Evolutionary conservation across 2,329 filamentous ascomycete genomes (phyloP).

Genomic region (Ascochyta rabiei): DNA sequence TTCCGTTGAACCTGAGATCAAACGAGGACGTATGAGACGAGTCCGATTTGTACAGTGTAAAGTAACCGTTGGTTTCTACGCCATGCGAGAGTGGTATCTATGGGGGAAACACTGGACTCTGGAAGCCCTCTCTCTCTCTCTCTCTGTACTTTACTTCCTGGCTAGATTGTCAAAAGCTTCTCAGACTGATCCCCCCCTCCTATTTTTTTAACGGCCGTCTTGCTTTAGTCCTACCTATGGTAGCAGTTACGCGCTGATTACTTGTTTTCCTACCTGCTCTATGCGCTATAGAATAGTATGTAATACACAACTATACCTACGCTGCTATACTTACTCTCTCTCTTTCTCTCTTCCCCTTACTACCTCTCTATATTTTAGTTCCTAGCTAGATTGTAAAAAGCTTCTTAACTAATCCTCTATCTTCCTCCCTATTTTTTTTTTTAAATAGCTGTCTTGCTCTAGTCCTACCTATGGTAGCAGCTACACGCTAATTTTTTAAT

Average conservation of each 20-base stretch:
- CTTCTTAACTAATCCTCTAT: neutral
- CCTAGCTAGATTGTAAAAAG: neutral
- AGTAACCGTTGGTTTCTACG: neutral
- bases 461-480: constrained; percentile 14
- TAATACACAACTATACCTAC: constrained; percentile 1
- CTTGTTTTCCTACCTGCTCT: neutral
- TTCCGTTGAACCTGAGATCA: neutral
- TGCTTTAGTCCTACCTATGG: constrained; percentile 6
- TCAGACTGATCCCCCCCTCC: neutral
- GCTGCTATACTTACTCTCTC: neutral
- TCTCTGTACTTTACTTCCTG: no score
- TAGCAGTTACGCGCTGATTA: constrained; percentile 12
- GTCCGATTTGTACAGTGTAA: neutral
- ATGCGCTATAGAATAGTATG: neutral
- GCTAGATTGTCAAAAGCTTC: neutral
- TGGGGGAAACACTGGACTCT: constrained; percentile 12
- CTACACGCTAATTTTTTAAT: constrained; percentile 8
- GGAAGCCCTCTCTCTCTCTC: neutral
- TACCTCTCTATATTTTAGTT: no score
- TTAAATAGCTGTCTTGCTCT: neutral
- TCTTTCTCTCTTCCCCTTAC: no score
- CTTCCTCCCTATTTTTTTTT: neutral
- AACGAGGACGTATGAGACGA: neutral
- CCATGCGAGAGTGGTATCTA: neutral
- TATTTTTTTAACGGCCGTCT: neutral